Evolutionary conservation across 2,329 filamentous ascomycete species (phyloP).

Genomic region (Hypoxylon sp.): DNA sequence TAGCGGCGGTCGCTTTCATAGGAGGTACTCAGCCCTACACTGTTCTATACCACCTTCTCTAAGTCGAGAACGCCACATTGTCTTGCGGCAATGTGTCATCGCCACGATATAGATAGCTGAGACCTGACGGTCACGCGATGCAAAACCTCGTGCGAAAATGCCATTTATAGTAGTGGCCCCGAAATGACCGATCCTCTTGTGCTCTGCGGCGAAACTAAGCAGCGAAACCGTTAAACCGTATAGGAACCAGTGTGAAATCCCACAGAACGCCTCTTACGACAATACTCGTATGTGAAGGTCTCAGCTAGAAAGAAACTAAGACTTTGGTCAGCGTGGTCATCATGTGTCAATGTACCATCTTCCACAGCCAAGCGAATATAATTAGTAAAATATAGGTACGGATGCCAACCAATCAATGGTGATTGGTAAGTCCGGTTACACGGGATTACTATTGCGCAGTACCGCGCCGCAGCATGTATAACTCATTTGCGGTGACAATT

Average conservation of each 20-base stretch:
- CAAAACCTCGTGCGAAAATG: slow-evolving; percentile 41
- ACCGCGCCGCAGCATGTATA: slow-evolving; percentile 15
- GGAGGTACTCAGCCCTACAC: slow-evolving; percentile 14
- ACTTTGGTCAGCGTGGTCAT: slow-evolving; percentile 34
- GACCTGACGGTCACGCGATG: slow-evolving; percentile 42
- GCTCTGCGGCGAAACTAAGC: slow-evolving; percentile 35
- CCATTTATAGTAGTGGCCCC: slow-evolving; percentile 41
- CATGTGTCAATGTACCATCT: slow-evolving; percentile 35
- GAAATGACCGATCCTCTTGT: slow-evolving; percentile 45
- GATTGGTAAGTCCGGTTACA: slow-evolving; percentile 29
- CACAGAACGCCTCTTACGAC: slow-evolving; percentile 33
- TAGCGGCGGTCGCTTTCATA: slow-evolving; percentile 8
- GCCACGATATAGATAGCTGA: slow-evolving; percentile 37
- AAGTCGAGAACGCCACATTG: slow-evolving; percentile 12
- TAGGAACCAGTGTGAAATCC: slow-evolving; percentile 24
- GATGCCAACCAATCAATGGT: slow-evolving; percentile 25
- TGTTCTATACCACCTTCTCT: slow-evolving; percentile 15
- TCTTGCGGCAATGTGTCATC: slow-evolving; percentile 26
- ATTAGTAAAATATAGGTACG: slow-evolving; percentile 30
- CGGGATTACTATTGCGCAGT: slow-evolving; percentile 25
- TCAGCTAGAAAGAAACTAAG: slow-evolving; percentile 12
- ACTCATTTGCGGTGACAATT: slow-evolving; percentile 20
- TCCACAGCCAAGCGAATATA: slow-evolving; percentile 38
- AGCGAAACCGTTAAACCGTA: slow-evolving; percentile 18
- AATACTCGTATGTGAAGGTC: slow-evolving; percentile 21